Conservation (phyloP, 2,329 filamentous ascomycete species). For the Trichoderma cornu-damae region DNA sequence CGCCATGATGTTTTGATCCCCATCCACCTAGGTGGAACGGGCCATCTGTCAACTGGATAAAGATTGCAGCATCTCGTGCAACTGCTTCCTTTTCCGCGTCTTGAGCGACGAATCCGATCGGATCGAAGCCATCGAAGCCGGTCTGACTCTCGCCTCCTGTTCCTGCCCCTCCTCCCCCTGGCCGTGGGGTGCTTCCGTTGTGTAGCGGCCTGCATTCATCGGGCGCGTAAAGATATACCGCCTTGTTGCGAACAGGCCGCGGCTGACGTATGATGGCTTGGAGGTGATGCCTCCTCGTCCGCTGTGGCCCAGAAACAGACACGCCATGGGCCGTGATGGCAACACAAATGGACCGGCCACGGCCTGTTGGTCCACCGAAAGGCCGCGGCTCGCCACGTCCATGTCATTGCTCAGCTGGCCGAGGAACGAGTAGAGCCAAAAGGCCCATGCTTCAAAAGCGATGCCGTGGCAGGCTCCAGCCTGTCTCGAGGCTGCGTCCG, state of each 20-base stretch:
- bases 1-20: neutral
- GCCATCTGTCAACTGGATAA: slow-evolving; percentile 22
- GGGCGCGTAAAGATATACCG: slow-evolving; percentile 33
- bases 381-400: slow-evolving; percentile 29
- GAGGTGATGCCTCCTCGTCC: slow-evolving; percentile 32
- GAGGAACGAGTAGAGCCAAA: slow-evolving; percentile 39
- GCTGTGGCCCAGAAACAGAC: slow-evolving; percentile 36
- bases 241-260: slow-evolving; percentile 33
- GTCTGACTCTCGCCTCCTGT: neutral
- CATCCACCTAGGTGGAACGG: neutral
- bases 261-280: slow-evolving; percentile 34
- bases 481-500: slow-evolving; percentile 28
- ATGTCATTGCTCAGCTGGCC: slow-evolving; percentile 35
- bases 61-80: slow-evolving; percentile 34
- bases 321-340: slow-evolving; percentile 37
- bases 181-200: neutral
- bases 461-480: slow-evolving; percentile 32
- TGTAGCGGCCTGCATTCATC: neutral
- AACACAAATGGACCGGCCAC: slow-evolving; percentile 36
- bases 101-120: slow-evolving; percentile 25
- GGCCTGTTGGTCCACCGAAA: slow-evolving; percentile 27
- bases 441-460: slow-evolving; percentile 38
- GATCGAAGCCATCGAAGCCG: neutral
- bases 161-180: neutral
- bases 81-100: slow-evolving; percentile 31